Evolutionary conservation across 441 rosid species (phyloP), one percentile per base, ranked within the genome.

Genomic region (Erodium texanum): DNA sequence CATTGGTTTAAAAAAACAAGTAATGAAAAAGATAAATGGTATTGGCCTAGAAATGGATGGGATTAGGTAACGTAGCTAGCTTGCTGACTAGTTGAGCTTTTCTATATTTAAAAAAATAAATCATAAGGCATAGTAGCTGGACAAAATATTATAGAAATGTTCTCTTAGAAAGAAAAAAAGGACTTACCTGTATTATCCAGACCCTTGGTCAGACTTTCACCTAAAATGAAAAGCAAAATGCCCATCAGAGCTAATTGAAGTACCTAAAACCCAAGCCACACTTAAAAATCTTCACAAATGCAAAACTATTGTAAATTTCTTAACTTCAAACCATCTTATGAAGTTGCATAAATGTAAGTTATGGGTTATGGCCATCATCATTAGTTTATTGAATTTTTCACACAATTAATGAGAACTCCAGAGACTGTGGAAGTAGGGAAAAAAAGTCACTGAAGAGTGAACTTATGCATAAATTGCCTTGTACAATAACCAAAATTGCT

Each of bases 251-350:
- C 61, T 24, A 54, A 54, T 7, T 19, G 23, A 54, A 54, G 61
- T 19, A 19, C 23, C 23, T 54, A 54, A 54, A 54, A 54, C 61
- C 23, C 11, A 18, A 54, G 22, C 61, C 61, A 16, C 54, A 18
- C 6, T 54, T 54, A 7, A 54, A 54, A 16, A 19, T 18, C 23
- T 16, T 54, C 16, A 54, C 10, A 18, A 16, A 54, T 16, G 23
- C 23, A 18, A 54, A 54, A 54, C 5, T 45, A 45, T n/a, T 45
- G 16, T 45, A 45, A 45, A 54, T 54, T 54, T 54, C 61, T 18
- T n/a, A 52, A 52, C 59, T 52, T 52, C 59, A 52, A 52, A 34
- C 59, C 59, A 52, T 16, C 59, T 52, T 52, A n/a, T 52, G 22
- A 52, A 52, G 59, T 16, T 52, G 20, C 18, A 2, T n/a, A 52